Evolutionary conservation across 257 asterid species (phyloP).

Genomic region (Paulownia fortunei): DNA sequence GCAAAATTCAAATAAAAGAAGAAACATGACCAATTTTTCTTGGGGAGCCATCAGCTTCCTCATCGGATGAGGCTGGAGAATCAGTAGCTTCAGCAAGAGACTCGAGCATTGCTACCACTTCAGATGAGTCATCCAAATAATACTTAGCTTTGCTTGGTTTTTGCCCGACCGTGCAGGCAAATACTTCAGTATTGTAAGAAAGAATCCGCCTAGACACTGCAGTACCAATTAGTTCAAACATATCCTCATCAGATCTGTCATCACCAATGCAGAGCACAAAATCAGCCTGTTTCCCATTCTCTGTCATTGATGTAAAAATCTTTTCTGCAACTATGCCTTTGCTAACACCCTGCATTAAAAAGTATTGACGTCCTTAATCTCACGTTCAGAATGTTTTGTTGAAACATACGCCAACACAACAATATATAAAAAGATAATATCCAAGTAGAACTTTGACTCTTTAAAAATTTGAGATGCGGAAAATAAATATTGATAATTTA

Average conservation of each 20-base stretch:
- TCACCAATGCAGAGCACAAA: conserved; percentile 91
- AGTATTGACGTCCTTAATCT: neutral
- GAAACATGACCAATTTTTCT: conserved; percentile 38
- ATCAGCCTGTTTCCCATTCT: conserved; percentile 64
- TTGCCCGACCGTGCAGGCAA: conserved; percentile 89
- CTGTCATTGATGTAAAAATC: conserved; percentile 72
- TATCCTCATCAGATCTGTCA: conserved; percentile 92
- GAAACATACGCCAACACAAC: neutral
- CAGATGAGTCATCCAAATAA: conserved; percentile 81
- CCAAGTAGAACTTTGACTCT: neutral
- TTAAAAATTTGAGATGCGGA: neutral
- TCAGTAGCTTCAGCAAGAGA: conserved; percentile 80
- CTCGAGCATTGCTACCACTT: conserved; percentile 77
- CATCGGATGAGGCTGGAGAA: conserved; percentile 72
- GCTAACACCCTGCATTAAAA: conserved; percentile 66
- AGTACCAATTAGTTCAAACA: conserved; percentile 75
- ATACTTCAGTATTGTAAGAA: conserved; percentile 66
- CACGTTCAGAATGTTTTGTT: neutral
- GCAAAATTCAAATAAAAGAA: conserved; percentile 38
- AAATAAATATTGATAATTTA: neutral
- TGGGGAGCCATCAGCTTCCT: conserved; percentile 52
- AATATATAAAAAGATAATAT: neutral
- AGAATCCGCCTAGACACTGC: conserved; percentile 60
- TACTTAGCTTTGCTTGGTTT: conserved; percentile 92
- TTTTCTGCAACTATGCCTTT: conserved; percentile 83